Evolutionary conservation across 768 basidiomycete species (phyloP).

Genomic region (Tulasnella sp.): DNA sequence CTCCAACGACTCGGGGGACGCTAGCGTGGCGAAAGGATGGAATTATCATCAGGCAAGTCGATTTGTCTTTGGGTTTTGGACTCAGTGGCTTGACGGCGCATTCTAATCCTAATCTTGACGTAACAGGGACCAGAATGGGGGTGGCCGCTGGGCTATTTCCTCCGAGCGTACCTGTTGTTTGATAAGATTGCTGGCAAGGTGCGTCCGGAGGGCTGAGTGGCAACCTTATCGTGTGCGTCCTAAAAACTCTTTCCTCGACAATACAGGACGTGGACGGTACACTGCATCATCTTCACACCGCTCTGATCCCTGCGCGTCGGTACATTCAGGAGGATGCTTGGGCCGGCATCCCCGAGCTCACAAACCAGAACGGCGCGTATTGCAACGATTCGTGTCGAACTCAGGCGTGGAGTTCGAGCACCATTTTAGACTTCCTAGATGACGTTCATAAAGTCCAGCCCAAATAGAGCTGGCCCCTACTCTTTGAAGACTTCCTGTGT

Average conservation of each 20-base stretch:
- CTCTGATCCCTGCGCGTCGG: conserved; percentile 55
- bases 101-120: conserved; percentile 20
- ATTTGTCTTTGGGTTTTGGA: background rate
- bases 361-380: conserved; percentile 70
- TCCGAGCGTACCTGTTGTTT: conserved; percentile 86
- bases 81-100: background rate
- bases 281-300: conserved; percentile 66
- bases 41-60: conserved; percentile 79
- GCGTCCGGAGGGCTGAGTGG: background rate
- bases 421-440: conserved; percentile 79
- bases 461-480: no score
- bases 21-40: conserved; percentile 77
- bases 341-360: conserved; percentile 90
- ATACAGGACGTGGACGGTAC: conserved; percentile 60
- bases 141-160: conserved; percentile 91
- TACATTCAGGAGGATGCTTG: conserved; percentile 76
- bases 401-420: conserved; percentile 95
- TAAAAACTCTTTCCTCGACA: conserved; percentile 10
- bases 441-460: conserved; percentile 41
- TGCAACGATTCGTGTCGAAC: conserved; percentile 86
- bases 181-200: conserved; percentile 55
- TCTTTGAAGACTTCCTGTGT: no score
- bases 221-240: background rate
- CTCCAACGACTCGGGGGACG: conserved; percentile 78
- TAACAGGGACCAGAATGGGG: conserved; percentile 83